Evolutionary conservation across 1,139 yeast species (phyloP).

Genomic region (Yamadazyma dendronema): DNA sequence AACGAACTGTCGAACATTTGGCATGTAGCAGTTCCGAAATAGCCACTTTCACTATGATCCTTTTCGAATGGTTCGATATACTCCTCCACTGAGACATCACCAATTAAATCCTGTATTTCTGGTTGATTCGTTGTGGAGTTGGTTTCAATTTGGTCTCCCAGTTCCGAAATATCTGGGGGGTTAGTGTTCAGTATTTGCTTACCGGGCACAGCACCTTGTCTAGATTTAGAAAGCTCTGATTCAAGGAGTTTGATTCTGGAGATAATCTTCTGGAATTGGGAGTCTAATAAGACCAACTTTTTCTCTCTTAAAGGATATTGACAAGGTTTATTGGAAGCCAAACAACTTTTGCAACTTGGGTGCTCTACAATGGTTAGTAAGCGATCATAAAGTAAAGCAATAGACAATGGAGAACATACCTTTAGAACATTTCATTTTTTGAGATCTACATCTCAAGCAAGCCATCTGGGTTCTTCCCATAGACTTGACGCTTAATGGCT

Average conservation of each 20-base stretch:
- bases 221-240: constrained; percentile 3
- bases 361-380: constrained; percentile 9
- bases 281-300: constrained; percentile 13
- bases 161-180: background rate
- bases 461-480: constrained; percentile 16
- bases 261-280: constrained; percentile 13
- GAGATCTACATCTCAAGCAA: constrained; percentile 14
- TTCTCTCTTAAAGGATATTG: constrained; percentile 15
- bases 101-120: background rate
- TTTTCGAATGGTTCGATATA: constrained; percentile 14
- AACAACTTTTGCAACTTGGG: constrained; percentile 13
- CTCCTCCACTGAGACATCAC: constrained; percentile 9
- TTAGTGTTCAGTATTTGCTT: too few species aligned
- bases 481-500: constrained; percentile 14
- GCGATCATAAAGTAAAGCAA: background rate
- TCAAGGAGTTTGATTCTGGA: constrained; percentile 10
- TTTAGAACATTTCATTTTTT: constrained; percentile 16
- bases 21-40: constrained; percentile 14
- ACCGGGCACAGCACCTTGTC: background rate
- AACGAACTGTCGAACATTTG: constrained; percentile 16
- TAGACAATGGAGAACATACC: constrained; percentile 9
- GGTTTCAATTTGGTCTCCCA: too few species aligned
- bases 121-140: too few species aligned
- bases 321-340: constrained; percentile 12
- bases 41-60: constrained; percentile 5